phyloP scores from a whole-genome alignment of 306 rosid genomes.

The Potentilla sterilis region DNA sequence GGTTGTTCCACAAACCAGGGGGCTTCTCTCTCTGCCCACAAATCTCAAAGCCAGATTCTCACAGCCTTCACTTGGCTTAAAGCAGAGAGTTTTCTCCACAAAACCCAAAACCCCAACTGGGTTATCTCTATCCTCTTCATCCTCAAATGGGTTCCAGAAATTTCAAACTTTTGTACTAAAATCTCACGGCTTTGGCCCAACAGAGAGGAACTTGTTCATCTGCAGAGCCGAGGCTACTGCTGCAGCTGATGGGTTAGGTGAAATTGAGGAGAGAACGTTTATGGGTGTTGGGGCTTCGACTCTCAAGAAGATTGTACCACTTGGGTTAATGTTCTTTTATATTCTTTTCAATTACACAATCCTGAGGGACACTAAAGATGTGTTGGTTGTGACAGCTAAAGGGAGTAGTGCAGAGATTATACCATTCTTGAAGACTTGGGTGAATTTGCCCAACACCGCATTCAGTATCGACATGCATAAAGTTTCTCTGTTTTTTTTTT shows the following conservation, averaged over 20 bases:
- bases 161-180: too few relatives aligned
- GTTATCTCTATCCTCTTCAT: slow-evolving; percentile 34
- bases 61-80: too few relatives aligned
- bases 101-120: slow-evolving; percentile 46
- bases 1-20: too few relatives aligned
- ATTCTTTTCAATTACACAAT: slow-evolving; percentile 87
- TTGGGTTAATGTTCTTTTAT: slow-evolving; percentile 93
- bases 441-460: slow-evolving; percentile 88
- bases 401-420: too few relatives aligned
- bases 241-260: slow-evolving; percentile 54
- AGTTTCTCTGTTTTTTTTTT: too few relatives aligned
- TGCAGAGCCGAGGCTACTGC: slow-evolving; percentile 81
- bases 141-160: slow-evolving; percentile 47
- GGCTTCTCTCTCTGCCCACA: too few relatives aligned
- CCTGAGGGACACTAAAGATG: slow-evolving; percentile 87
- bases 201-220: slow-evolving; percentile 45
- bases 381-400: too few relatives aligned
- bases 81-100: slow-evolving; percentile 45
- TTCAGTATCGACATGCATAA: too few relatives aligned
- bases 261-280: slow-evolving; percentile 54
- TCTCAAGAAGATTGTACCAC: slow-evolving; percentile 74
- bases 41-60: too few relatives aligned
- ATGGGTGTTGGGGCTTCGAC: slow-evolving; percentile 64
- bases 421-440: slow-evolving; percentile 96
- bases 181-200: slow-evolving; percentile 34